These are phyloP conservation scores for Erucastrum elatum DNA, from an alignment of 345 rosid genomes.

Conservation along the genomic window DNA sequence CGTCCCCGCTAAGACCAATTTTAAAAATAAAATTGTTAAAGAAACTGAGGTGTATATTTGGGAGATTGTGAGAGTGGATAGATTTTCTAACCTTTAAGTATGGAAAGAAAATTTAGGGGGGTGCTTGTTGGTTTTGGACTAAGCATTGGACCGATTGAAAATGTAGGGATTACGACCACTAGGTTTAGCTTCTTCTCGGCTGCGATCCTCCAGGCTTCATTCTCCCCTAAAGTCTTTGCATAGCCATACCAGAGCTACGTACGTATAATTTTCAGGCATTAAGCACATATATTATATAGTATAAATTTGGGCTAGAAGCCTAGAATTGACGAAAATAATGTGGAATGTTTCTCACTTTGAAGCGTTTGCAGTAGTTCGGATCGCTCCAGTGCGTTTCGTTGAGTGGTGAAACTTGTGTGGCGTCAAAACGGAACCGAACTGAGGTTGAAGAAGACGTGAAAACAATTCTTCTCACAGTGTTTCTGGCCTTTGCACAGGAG, in stretches of 20 bases:
- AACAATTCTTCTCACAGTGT: neutral
- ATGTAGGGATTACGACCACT: neutral
- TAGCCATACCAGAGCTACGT: neutral
- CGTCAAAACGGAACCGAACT: neutral
- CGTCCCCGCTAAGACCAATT: no score
- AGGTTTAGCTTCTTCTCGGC: neutral
- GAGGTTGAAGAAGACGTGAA: neutral
- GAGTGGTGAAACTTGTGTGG: neutral
- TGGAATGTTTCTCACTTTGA: no score
- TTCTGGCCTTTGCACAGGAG: neutral
- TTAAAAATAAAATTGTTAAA: no score
- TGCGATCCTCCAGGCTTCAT: neutral
- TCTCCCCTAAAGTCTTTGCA: neutral
- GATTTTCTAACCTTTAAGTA: neutral
- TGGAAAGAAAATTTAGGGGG: neutral
- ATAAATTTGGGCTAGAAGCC: no score
- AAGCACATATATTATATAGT: no score
- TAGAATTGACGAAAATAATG: no score
- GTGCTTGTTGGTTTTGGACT: neutral
- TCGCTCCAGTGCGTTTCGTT: neutral
- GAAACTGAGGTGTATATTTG: no score
- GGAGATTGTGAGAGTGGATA: no score
- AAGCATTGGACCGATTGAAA: neutral
- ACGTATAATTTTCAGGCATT: neutral
- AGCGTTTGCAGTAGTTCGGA: neutral